These are phyloP conservation scores for Trametes coccinea DNA, from an alignment of 768 basidiomycete genomes.

Conservation along the genomic window DNA sequence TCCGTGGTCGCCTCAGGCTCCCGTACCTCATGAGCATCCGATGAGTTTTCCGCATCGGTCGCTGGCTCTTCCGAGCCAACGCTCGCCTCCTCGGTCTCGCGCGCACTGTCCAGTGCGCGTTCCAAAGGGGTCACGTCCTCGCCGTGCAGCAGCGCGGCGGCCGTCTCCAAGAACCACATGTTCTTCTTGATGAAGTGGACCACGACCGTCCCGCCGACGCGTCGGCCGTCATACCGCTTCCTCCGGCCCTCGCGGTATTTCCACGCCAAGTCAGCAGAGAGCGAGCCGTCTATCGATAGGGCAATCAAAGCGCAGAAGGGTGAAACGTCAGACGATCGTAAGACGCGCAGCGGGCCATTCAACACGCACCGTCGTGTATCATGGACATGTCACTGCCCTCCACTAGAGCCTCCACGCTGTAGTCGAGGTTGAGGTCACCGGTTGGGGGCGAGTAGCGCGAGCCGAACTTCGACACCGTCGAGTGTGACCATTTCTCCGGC, in stretches of 20 bases:
- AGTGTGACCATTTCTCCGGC: constrained; percentile 70
- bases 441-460: constrained; percentile 71
- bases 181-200: constrained; percentile 98
- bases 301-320: constrained; percentile 4
- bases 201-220: constrained; percentile 89
- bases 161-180: constrained; percentile 95
- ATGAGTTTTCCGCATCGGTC: not conserved
- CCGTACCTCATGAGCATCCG: not conserved
- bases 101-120: constrained; percentile 14
- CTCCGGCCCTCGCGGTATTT: constrained; percentile 67
- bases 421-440: constrained; percentile 57
- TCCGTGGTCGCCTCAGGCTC: not conserved
- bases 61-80: not conserved
- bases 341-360: not conserved
- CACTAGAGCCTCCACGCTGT: constrained; percentile 89
- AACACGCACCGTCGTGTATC: constrained; percentile 57
- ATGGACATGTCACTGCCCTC: constrained; percentile 87
- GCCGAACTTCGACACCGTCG: constrained; percentile 86
- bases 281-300: constrained; percentile 47
- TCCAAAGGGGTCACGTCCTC: constrained; percentile 62
- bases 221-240: constrained; percentile 62
- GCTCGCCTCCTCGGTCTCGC: not conserved
- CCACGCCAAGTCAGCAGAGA: constrained; percentile 70
- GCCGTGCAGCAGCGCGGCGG: constrained; percentile 82
- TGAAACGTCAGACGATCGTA: not conserved